Conservation (phyloP, 176 grass and related monocot species). For the Cenchrus purpureus region DNA sequence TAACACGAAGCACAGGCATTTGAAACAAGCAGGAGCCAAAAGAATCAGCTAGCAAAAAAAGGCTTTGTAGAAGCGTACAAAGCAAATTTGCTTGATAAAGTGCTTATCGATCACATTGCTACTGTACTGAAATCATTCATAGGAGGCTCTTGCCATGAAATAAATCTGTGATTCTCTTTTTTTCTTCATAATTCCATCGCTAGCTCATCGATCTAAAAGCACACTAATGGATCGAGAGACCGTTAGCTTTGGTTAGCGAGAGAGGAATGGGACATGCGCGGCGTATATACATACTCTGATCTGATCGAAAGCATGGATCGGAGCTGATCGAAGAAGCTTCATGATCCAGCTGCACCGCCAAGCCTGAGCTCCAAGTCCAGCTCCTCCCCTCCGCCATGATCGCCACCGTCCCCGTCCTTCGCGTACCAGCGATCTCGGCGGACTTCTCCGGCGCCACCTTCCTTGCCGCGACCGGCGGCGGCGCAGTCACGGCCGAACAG, state of each 20-base stretch:
- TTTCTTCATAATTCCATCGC: not conserved
- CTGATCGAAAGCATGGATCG: not conserved
- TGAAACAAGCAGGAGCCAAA: not conserved
- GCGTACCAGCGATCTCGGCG: not conserved
- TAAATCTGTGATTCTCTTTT: not conserved
- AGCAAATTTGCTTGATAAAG: not conserved
- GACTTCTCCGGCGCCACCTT: not conserved
- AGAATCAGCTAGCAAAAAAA: not conserved
- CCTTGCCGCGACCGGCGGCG: not conserved
- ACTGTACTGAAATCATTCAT: not conserved
- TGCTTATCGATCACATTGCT: not conserved
- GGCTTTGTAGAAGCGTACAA: not conserved
- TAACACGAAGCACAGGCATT: not conserved
- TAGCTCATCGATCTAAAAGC: not conserved
- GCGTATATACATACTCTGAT: not conserved
- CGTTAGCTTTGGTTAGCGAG: not conserved
- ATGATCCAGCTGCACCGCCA: slow-evolving; percentile 43
- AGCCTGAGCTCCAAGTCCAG: slow-evolving; percentile 83
- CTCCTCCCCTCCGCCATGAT: slow-evolving; percentile 27
- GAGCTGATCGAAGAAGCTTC: not conserved
- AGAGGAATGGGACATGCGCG: not conserved
- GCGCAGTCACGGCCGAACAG: slow-evolving; percentile 47
- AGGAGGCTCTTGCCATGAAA: not conserved
- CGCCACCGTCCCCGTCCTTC: not conserved
- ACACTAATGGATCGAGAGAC: not conserved